A percentile compares a stretch with the other conserved stretches of the same genome.
Conservation (phyloP, 345 rosid species). For the Eucalyptus microcorys region DNA sequence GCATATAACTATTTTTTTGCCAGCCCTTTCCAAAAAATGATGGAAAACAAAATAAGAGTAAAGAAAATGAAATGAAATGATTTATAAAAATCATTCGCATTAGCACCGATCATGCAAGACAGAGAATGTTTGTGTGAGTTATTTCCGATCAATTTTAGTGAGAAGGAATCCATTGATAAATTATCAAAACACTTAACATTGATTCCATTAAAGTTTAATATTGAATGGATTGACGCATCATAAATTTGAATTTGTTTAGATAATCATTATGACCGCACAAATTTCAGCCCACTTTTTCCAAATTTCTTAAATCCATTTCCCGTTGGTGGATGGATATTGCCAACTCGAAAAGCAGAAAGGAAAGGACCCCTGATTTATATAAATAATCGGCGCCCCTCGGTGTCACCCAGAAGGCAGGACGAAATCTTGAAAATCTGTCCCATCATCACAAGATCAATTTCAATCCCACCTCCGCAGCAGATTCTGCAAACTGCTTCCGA, state of each 20-base stretch:
- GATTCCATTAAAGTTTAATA: too few relatives aligned
- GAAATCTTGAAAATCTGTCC: background rate
- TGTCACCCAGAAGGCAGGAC: background rate
- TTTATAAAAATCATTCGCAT: fast-evolving
- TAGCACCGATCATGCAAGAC: fast-evolving
- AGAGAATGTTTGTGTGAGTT: fast-evolving
- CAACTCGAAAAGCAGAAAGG: background rate
- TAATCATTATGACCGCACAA: background rate
- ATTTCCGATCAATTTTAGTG: background rate
- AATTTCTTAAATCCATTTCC: background rate
- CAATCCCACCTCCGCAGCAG: background rate
- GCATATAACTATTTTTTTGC: too few relatives aligned
- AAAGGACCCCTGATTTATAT: background rate
- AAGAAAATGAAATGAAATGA: too few relatives aligned
- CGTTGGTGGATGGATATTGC: background rate
- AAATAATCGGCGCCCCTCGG: background rate
- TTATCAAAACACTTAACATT: too few relatives aligned
- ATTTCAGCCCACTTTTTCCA: background rate
- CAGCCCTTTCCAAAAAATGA: too few relatives aligned
- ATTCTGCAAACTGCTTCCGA: background rate
- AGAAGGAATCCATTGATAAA: background rate
- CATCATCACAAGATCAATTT: background rate
- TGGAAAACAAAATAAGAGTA: too few relatives aligned
- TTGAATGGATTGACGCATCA: too few relatives aligned
- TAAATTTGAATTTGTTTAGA: too few relatives aligned